Evolutionary conservation across 257 asterid species (phyloP).

Genomic region (Solanum boliviense): DNA sequence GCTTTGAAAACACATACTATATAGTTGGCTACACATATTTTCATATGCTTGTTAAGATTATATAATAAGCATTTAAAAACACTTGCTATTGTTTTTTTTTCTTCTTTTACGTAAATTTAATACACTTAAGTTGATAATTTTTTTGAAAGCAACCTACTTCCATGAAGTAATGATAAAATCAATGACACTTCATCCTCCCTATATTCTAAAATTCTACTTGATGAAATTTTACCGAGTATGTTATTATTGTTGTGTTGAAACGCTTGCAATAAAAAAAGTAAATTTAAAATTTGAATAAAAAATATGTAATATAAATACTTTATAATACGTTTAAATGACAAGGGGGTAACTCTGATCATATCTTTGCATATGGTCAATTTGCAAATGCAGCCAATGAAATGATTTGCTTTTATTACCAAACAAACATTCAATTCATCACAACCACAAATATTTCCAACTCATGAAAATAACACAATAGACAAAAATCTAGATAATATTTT

Average conservation of each 20-base stretch:
- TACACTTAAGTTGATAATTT: too few species aligned
- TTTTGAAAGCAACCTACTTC: too few species aligned
- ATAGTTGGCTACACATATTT: too few species aligned
- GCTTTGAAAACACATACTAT: neutral
- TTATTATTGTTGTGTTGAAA: neutral
- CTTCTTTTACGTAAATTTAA: too few species aligned
- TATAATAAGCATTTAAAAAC: neutral
- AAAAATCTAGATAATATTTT: neutral
- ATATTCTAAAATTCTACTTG: too few species aligned
- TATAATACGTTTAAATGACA: neutral
- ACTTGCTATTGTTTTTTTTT: neutral
- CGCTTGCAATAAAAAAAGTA: too few species aligned
- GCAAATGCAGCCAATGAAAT: conserved; percentile 2
- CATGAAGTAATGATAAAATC: too few species aligned
- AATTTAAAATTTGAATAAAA: neutral
- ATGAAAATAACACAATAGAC: neutral
- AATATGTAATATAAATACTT: neutral
- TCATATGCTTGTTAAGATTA: neutral
- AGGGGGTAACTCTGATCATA: neutral
- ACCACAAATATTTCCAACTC: conserved; percentile 6
- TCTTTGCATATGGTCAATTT: neutral
- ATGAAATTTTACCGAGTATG: neutral
- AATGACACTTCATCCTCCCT: too few species aligned
- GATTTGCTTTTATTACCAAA: neutral
- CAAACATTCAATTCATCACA: neutral